phyloP scores from a whole-genome alignment of 192 early-diverging fungal species.

The Coemansia biformis region DNA sequence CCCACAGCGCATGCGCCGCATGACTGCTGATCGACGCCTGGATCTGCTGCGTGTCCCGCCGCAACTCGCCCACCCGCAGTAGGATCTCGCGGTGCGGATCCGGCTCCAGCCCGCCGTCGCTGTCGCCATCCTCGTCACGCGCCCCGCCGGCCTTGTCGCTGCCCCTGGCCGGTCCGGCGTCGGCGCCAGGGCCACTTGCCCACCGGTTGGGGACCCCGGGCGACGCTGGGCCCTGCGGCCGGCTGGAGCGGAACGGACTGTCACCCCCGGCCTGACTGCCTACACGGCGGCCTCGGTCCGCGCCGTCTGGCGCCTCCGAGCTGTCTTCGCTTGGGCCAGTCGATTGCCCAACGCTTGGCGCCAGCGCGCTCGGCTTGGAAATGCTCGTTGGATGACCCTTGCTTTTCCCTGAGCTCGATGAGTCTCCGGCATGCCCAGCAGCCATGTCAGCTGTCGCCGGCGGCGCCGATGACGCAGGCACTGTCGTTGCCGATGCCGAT shows the following conservation, averaged over 20 bases:
- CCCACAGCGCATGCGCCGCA: slow-evolving; percentile 40
- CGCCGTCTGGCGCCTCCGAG: neutral
- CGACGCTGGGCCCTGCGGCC: no score
- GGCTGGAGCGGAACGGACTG: no score
- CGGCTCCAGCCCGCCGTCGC: slow-evolving; percentile 6
- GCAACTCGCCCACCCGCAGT: slow-evolving; percentile 43
- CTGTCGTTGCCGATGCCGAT: slow-evolving; percentile 5
- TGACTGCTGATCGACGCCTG: slow-evolving; percentile 27
- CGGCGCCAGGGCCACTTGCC: slow-evolving; percentile 1
- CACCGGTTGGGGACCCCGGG: neutral
- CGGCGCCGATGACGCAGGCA: neutral
- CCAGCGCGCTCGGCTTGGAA: neutral
- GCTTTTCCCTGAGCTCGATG: no score
- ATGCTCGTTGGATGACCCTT: neutral
- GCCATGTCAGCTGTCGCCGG: neutral
- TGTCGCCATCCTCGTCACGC: neutral
- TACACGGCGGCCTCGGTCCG: no score
- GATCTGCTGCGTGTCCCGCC: slow-evolving; percentile 31
- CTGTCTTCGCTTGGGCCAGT: neutral
- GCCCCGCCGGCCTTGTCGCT: neutral
- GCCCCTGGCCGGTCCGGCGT: slow-evolving; percentile 6
- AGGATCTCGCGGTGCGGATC: slow-evolving; percentile 34
- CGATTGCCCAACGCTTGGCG: neutral
- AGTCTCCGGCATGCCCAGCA: neutral
- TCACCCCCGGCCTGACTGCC: no score